Conservation (phyloP, 495 filamentous ascomycete species). For the Neurospora sp. region DNA sequence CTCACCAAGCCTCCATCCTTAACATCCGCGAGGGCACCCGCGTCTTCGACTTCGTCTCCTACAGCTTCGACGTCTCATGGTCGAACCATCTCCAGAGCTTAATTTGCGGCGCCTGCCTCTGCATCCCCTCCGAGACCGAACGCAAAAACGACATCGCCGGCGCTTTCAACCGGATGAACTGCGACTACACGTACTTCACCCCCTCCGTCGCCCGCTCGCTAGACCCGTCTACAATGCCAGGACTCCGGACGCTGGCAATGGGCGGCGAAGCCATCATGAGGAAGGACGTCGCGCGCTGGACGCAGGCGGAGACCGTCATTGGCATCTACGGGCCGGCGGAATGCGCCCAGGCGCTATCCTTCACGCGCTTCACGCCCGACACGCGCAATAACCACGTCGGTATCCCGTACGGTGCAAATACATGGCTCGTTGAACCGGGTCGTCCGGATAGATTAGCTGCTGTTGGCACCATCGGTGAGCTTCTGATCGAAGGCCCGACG, state of each 20-base stretch:
- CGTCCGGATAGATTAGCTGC: conserved; percentile 25
- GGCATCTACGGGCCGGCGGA: conserved; percentile 50
- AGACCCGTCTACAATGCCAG: conserved; percentile 9
- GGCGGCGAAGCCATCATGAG: conserved; percentile 20
- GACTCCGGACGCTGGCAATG: conserved; percentile 16
- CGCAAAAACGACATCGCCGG: conserved; percentile 19
- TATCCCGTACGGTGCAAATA: background rate
- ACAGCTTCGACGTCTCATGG: conserved; percentile 48
- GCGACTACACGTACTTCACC: conserved; percentile 10
- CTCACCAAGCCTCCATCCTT: conserved; percentile 10
- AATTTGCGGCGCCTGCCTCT: conserved; percentile 28
- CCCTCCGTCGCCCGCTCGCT: conserved; percentile 15
- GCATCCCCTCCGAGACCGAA: conserved; percentile 22
- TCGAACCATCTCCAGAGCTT: conserved; percentile 47
- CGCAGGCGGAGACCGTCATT: conserved; percentile 29
- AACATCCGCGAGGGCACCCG: conserved; percentile 20
- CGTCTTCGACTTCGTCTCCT: conserved; percentile 51
- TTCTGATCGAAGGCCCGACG: conserved; percentile 36
- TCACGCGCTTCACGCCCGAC: background rate
- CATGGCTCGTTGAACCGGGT: conserved; percentile 23
- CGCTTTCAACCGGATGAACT: conserved; percentile 11
- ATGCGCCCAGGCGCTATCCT: conserved; percentile 19
- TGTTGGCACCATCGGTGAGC: conserved; percentile 36
- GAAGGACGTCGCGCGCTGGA: conserved; percentile 12
- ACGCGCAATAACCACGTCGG: background rate